Percentiles rank a stretch among this genome's conserved stretches.
phyloP scores from a whole-genome alignment of 805 yeast genomes.

The Lachancea kluyveri region DNA sequence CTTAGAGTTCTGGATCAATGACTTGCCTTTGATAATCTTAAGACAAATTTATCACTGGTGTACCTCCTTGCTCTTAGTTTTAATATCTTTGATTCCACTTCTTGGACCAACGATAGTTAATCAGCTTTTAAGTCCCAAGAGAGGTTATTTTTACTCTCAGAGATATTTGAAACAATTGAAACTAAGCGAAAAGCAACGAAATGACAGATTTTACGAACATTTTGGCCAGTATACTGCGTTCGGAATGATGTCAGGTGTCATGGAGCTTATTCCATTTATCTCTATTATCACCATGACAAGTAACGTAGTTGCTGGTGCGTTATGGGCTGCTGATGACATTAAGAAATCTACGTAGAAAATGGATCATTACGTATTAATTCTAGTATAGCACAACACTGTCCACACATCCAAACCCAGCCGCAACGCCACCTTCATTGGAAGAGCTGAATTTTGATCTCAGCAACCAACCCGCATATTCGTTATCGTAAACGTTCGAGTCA shows the following conservation, averaged over 20 bases:
- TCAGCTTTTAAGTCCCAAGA: slow-evolving; percentile 22
- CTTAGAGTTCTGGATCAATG: slow-evolving; percentile 16
- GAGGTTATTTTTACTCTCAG: slow-evolving; percentile 23
- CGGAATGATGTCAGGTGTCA: slow-evolving; percentile 24
- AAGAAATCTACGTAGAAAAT: slow-evolving; percentile 15
- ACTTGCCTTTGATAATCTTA: slow-evolving; percentile 11
- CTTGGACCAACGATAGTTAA: slow-evolving; percentile 30
- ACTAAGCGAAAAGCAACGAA: slow-evolving; percentile 15
- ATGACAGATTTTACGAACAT: slow-evolving; percentile 18
- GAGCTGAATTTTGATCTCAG: slow-evolving; percentile 81
- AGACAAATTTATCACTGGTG: slow-evolving; percentile 8
- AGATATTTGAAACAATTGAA: slow-evolving; percentile 19
- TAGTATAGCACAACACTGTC: slow-evolving; percentile 62
- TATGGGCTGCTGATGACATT: slow-evolving; percentile 47
- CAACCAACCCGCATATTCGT: slow-evolving; percentile 76
- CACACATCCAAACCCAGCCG: slow-evolving; percentile 97
- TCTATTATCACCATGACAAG: slow-evolving; percentile 51
- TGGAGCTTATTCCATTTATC: slow-evolving; percentile 29
- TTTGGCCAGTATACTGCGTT: slow-evolving; percentile 27
- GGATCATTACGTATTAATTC: slow-evolving; percentile 1
- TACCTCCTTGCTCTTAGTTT: slow-evolving; percentile 9
- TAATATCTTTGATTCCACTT: slow-evolving; percentile 28
- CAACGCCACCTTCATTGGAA: slow-evolving; percentile 97
- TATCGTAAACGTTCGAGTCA: slow-evolving; percentile 50
- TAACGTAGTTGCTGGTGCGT: slow-evolving; percentile 55